Evolutionary conservation across 176 grass and related monocot species (phyloP), one percentile per base, ranked within the genome.

Genomic region (Musa itinerans): DNA sequence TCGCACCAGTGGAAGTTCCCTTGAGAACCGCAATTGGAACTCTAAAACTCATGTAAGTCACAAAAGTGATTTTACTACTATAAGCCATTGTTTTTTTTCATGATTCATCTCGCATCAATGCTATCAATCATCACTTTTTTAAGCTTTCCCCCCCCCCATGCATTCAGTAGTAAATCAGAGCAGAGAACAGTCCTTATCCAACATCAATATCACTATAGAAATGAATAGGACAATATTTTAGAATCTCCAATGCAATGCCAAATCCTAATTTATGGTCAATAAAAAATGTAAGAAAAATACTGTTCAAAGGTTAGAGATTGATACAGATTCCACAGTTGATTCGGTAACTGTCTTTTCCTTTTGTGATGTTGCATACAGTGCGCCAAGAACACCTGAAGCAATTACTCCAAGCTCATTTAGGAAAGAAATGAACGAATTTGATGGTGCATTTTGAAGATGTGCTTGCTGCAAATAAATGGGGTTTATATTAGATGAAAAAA

Each of bases 291-390:
- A 5, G 63, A 43, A 56, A 73, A 82, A 48, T 79, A 57, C 71
- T 82, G 83, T 61, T 73, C 63, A 55, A 78, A 69, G 86, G 76
- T 80, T 80, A 80, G 12, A 89, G 80, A 85, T 87, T 77, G 59
- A 95, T 95, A 99, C 96, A 83, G 85, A 89, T 86, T 89, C 86
- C 68, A 99, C 78, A 75, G 67, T 78, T 13, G 85, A 89, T 86
- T 99, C 52, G 78, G 89, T 76, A 50, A 81, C 85, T 77, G 80
- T 76, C 87, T 89, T 92, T 84, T 95, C 96, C 81, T 92, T 86
- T 74, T 54, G 85, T 83, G 91, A 92, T 69, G 83, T 87, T 53
- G 76, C 88, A 57, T 99, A 99, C 72, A 99, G 76, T 74, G 85
- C 96, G 86, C 86, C 96, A 75, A 99, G 85, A 81, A 92, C 84